These are phyloP conservation scores for Fusarium temperatum DNA, from an alignment of 2,329 filamentous ascomycete genomes.

Conservation along the genomic window DNA sequence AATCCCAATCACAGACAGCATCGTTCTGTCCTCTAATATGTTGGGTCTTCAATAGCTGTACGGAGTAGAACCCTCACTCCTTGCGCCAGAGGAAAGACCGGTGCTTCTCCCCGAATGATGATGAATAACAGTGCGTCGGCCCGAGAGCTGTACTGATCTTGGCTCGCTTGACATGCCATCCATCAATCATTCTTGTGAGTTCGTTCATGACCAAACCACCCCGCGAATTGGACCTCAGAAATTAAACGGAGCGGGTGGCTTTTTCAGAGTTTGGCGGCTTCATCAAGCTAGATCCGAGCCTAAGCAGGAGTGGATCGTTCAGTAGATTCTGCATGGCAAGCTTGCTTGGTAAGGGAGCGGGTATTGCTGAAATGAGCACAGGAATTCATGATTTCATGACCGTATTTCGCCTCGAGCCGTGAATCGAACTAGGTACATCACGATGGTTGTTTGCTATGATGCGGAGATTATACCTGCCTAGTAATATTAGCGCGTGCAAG, in stretches of 20 bases:
- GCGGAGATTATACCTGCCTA: conserved; percentile 39
- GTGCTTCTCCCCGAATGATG: neutral
- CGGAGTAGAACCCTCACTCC: neutral
- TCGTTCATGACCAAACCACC: conserved; percentile 5
- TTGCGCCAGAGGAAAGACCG: neutral
- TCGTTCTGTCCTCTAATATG: neutral
- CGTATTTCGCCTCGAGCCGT: conserved; percentile 6
- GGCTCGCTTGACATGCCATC: neutral
- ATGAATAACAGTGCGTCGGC: neutral
- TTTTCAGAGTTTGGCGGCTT: conserved; percentile 7
- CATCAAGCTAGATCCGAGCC: conserved; percentile 1
- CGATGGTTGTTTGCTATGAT: conserved; percentile 27
- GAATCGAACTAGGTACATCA: conserved; percentile 22
- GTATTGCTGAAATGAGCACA: neutral
- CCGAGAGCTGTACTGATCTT: neutral
- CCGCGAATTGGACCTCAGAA: conserved; percentile 25
- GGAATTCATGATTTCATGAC: neutral
- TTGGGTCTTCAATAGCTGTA: neutral
- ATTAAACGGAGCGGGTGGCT: conserved; percentile 29
- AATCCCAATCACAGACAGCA: too few species aligned
- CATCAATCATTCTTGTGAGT: neutral
- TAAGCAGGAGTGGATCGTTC: neutral
- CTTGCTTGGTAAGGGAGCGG: neutral
- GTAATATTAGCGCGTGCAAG: conserved; percentile 30
- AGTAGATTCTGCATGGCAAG: neutral